Evolutionary conservation across 1,284 basidiomycete species (phyloP).

Genomic region (Ceratobasidium sp.): DNA sequence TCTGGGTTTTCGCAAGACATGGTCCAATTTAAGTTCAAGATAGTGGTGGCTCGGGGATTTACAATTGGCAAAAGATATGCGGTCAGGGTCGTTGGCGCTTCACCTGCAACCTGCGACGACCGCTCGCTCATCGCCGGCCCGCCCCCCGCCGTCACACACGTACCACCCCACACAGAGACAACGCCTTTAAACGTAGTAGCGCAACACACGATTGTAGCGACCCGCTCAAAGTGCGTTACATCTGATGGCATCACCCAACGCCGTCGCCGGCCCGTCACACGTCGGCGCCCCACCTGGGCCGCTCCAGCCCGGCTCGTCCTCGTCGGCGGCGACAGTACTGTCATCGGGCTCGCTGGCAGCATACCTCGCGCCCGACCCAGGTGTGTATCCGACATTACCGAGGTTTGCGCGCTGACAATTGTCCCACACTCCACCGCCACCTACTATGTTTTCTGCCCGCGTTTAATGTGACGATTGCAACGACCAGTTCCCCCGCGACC

Average conservation of each 20-base stretch:
- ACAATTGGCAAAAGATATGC: conserved; percentile 43
- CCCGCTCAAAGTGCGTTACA: neutral
- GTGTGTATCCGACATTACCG: conserved; percentile 10
- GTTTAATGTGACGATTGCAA: neutral
- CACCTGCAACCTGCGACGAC: conserved; percentile 35
- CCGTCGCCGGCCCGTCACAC: conserved; percentile 41
- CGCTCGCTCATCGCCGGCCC: conserved; percentile 23
- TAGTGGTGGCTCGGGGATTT: conserved; percentile 13
- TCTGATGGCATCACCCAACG: conserved; percentile 29
- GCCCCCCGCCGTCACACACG: neutral
- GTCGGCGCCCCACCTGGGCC: conserved; percentile 16
- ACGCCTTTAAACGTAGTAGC: neutral
- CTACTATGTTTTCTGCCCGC: neutral
- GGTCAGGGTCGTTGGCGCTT: conserved; percentile 26
- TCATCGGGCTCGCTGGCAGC: conserved; percentile 6
- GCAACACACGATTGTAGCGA: neutral
- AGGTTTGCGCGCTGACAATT: conserved; percentile 29
- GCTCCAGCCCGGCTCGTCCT: neutral
- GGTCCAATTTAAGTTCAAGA: neutral
- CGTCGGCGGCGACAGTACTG: conserved; percentile 1
- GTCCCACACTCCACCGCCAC: conserved; percentile 39
- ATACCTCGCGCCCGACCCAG: conserved; percentile 26
- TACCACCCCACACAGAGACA: neutral
- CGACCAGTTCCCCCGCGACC: conserved; percentile 30
- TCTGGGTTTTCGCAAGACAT: conserved; percentile 51